Base-by-base conservation (phyloP, 129 eudicot species). In the Kitagawia praeruptora region DNA sequence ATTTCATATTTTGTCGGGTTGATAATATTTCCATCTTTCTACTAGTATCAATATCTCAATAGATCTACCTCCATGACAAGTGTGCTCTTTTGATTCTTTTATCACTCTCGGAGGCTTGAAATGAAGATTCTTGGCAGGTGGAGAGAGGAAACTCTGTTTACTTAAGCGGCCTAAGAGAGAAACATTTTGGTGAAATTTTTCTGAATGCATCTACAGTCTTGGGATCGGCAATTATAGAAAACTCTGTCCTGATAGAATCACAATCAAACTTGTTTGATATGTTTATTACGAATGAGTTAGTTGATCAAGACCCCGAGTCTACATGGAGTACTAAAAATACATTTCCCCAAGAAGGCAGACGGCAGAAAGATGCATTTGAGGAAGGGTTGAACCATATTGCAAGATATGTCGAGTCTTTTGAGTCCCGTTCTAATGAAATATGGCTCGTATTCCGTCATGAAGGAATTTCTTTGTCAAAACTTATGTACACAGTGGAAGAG, bases 391-490 rank as follows among this genome's bases (percentile, higher is more conserved):
- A 92, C 79, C 93, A 95, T 86, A 87, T 95, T 83, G 99, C 99
- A 21, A 89, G 99, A 92, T 95, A 92, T 84, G 89, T 95, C 8
- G 99, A 95, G 86, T 95, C 96, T 71, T 92, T 95, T 82, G 99
- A 95, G 89, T 95, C 99, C 18, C 87, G 84, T 64, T 87, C 92
- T 38, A 95, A 92, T 85, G 97, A 95, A 79, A 95, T 95, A 85
- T 95, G 99, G 99, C 99, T 95, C 82, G 99, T 95, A 28, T 95
- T 95, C 73, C 91, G 89, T 75, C 97, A 95, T 83, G 99, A 95
- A 89, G 99, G 99, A 37, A 45, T 88, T 31, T 95, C 99, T 41
- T 85, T 95, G 86, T 95, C 99, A 78, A 95, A 95, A 80, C 93
- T 95, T 88, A 84, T 95, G 79, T 92, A 95, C 81, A 90, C 99